Conservation (phyloP, 805 yeast species). For the Candida germanica region DNA sequence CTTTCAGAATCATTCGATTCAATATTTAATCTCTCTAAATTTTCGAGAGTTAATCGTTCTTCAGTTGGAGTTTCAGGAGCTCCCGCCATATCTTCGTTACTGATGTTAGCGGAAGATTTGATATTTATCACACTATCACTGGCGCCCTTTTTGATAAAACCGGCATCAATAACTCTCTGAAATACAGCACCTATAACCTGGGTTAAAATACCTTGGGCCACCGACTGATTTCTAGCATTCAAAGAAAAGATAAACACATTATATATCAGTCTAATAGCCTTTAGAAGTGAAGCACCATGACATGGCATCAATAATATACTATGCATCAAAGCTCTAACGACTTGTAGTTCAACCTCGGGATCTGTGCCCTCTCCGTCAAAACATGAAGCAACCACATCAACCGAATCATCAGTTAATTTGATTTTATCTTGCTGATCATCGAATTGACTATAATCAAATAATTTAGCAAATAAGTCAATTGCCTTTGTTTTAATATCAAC, state of each 20-base stretch:
- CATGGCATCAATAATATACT: slow-evolving; percentile 82
- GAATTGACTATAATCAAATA: slow-evolving; percentile 82
- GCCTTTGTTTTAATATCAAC: slow-evolving; percentile 68
- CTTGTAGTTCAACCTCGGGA: slow-evolving; percentile 84
- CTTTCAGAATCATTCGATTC: slow-evolving; percentile 49
- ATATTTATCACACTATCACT: slow-evolving; percentile 15
- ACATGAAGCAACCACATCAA: slow-evolving; percentile 78
- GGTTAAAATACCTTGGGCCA: slow-evolving; percentile 92
- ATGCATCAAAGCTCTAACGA: slow-evolving; percentile 85
- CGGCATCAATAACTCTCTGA: slow-evolving; percentile 52
- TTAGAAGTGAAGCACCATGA: slow-evolving; percentile 84
- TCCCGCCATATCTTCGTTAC: slow-evolving; percentile 14
- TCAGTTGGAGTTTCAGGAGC: slow-evolving; percentile 8
- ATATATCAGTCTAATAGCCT: slow-evolving; percentile 91
- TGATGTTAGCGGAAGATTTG: slow-evolving; percentile 23
- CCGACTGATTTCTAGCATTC: slow-evolving; percentile 79
- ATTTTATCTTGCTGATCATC: slow-evolving; percentile 55
- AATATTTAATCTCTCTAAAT: slow-evolving; percentile 54
- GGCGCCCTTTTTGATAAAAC: slow-evolving; percentile 36
- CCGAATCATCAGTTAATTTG: slow-evolving; percentile 73
- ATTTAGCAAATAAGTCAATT: slow-evolving; percentile 80
- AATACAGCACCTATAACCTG: slow-evolving; percentile 86
- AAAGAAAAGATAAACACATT: slow-evolving; percentile 85
- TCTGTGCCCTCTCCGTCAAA: slow-evolving; percentile 93
- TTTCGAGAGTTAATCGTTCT: slow-evolving; percentile 53